Evolutionary conservation across 2,329 filamentous ascomycete genomes (phyloP).

Genomic region (Alternaria burnsii): DNA sequence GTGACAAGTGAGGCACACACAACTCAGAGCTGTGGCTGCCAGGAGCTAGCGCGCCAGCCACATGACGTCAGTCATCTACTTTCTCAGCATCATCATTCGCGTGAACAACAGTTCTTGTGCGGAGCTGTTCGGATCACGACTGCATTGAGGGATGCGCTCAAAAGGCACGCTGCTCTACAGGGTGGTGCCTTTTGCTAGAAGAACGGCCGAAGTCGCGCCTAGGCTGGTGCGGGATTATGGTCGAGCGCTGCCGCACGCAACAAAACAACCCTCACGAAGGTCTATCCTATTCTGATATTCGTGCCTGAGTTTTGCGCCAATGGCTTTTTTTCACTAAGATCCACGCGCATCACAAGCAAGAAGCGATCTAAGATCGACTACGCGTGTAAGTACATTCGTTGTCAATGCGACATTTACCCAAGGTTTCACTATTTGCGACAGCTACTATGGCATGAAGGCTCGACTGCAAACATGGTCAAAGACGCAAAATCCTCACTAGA

Average conservation of each 20-base stretch:
- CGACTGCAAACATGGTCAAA: too few species aligned
- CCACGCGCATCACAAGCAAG: too few species aligned
- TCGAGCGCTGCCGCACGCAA: background rate
- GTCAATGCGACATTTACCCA: fast-evolving
- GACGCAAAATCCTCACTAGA: fast-evolving
- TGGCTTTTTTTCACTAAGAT: too few species aligned
- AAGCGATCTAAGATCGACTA: fast-evolving
- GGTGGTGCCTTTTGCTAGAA: background rate
- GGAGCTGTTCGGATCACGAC: background rate
- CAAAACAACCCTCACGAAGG: background rate
- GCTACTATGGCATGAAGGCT: too few species aligned
- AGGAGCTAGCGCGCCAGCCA: background rate
- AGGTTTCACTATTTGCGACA: too few species aligned
- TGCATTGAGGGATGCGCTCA: fast-evolving
- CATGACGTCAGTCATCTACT: background rate
- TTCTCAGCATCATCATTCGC: background rate
- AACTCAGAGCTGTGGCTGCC: background rate
- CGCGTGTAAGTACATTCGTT: fast-evolving
- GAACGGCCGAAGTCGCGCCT: background rate
- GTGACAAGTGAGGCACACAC: background rate
- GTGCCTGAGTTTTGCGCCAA: background rate
- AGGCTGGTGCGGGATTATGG: background rate
- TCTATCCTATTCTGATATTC: background rate
- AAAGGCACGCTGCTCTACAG: background rate
- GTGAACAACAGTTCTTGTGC: background rate